Evolutionary conservation across 2,329 filamentous ascomycete species (phyloP).

Genomic region (Botryotinia globosa): DNA sequence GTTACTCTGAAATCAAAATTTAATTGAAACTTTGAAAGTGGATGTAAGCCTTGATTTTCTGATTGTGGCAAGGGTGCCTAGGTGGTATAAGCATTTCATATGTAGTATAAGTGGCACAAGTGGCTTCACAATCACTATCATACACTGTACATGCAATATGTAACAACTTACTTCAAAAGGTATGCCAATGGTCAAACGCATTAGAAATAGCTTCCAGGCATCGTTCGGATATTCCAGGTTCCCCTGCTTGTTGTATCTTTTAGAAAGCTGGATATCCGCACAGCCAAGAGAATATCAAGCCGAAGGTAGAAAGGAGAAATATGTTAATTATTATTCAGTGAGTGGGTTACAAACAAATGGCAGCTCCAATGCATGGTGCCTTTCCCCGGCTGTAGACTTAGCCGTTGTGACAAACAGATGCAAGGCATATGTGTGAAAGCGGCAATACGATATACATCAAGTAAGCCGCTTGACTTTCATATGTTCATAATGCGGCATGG

Average conservation of each 20-base stretch:
- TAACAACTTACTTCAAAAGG: not conserved
- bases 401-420: not conserved
- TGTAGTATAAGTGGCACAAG: not conserved
- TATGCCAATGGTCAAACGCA: not conserved
- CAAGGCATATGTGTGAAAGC: not conserved
- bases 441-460: not conserved
- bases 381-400: not conserved
- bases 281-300: not conserved
- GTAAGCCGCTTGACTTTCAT: not conserved
- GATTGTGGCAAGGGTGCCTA: not conserved
- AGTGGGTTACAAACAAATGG: not conserved
- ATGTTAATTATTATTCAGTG: not conserved
- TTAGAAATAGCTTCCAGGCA: not conserved
- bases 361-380: not conserved
- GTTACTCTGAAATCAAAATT: no score
- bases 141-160: not conserved
- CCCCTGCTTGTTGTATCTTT: not conserved
- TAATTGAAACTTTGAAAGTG: not conserved
- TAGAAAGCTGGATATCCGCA: fast-evolving
- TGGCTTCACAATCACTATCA: not conserved
- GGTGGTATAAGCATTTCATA: not conserved
- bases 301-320: not conserved
- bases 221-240: not conserved
- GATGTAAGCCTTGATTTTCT: not conserved
- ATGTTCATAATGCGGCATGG: not conserved